Base-by-base conservation (phyloP, 1,139 yeast genomes). In the Debaryomycetaceae sp. region DNA sequence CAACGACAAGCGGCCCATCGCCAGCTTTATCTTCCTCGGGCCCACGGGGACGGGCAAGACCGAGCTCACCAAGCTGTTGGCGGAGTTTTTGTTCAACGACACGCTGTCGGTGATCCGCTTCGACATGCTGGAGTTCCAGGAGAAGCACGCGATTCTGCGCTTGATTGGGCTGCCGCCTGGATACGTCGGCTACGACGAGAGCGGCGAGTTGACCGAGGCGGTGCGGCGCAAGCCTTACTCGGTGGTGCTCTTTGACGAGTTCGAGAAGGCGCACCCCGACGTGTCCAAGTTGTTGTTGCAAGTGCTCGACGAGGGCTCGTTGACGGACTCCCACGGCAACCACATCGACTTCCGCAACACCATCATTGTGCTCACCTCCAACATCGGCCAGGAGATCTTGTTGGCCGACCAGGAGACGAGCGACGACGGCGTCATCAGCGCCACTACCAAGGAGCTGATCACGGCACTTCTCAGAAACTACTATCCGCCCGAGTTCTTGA, bases 1-100 rank as follows among this genome's bases (percentile, higher is more conserved):
- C 4, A 83, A 85, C 53, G 95, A 86, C 40, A 83, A 83, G 56
- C 74, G 96, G 38, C 98, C 98, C 3, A 89, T 89, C 48, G 97
- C 96, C 2, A 83, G 95, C 34, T 91, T 91, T 55, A 81, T 91
- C 81, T 91, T 91, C 56, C 65, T 91, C 43, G 98, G 98, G 13
- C 97, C 97, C 25, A 89, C 97, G 1, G 98, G 98, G 60, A 89
- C 96, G 0, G 98, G 98, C 60, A 91, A 91, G 57, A 91, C 98
- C 0, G 96, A 89, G 53, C 69, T 91, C 34, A 88, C 97, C 5
- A 91, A 91, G 55, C 78, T 93, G 0, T 71, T 91, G 37, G 96
- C 97, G 1, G 88, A 86, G 46, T 91, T 91, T 46, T 61, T 91
- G 44, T 91, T 91, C 58, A 91, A 88, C 49, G 91, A 89, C 54